Evolutionary conservation across 331 rosid genomes (phyloP).

Genomic region (Arachis monticola): DNA sequence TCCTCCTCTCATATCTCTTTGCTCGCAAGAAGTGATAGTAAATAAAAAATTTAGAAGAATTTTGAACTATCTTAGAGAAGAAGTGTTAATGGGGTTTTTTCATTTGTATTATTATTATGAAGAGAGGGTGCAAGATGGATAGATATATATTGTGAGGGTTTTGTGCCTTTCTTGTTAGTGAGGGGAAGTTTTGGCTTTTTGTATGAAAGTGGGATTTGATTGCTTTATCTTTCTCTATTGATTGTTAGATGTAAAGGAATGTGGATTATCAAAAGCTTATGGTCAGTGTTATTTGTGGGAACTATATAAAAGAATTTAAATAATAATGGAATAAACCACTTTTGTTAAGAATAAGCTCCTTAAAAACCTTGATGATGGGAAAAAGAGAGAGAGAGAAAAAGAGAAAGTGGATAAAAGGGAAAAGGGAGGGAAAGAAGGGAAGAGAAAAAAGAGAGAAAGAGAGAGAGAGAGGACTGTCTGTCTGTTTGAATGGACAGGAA

Average conservation of each 20-base stretch:
- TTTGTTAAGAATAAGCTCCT: constrained; percentile 75
- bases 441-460: constrained; percentile 53
- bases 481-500: constrained; percentile 71
- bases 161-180: constrained; percentile 95
- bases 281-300: constrained; percentile 36
- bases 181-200: constrained; percentile 93
- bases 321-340: constrained; percentile 64
- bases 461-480: constrained; percentile 60
- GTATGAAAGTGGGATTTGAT: constrained; percentile 58
- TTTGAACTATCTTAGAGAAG: neutral
- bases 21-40: neutral
- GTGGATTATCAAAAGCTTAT: constrained; percentile 64
- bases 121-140: constrained; percentile 23
- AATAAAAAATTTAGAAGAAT: neutral
- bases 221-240: constrained; percentile 38
- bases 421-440: constrained; percentile 52
- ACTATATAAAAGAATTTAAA: constrained; percentile 46
- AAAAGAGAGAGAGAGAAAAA: constrained; percentile 48
- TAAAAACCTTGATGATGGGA: constrained; percentile 34
- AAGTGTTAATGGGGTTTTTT: constrained; percentile 9
- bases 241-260: constrained; percentile 44
- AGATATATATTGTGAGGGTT: constrained; percentile 42
- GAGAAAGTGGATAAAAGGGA: constrained; percentile 46
- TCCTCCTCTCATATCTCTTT: constrained; percentile 65
- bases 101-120: constrained; percentile 2